Percentiles rank a stretch among this genome's conserved stretches.
phyloP scores from a whole-genome alignment of 1,284 basidiomycete genomes.

The Ceratobasidium sp. region DNA sequence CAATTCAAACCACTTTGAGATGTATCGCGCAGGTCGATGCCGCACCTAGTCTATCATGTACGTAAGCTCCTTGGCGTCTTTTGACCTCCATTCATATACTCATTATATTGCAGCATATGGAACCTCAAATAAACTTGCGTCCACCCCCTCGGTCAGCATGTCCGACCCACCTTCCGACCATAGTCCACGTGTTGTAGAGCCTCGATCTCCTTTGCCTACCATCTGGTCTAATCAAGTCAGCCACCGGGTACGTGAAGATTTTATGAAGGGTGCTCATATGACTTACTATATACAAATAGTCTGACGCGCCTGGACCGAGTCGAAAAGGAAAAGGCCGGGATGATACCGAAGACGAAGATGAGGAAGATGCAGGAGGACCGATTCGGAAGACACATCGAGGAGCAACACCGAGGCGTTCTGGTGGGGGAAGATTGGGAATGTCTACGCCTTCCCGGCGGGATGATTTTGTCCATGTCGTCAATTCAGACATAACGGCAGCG shows the following conservation, averaged over 20 bases:
- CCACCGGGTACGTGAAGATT: background rate
- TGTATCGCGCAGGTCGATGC: slow-evolving; percentile 33
- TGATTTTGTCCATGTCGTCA: background rate
- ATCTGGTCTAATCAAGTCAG: background rate
- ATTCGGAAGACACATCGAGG: slow-evolving; percentile 33
- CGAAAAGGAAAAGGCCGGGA: slow-evolving; percentile 33
- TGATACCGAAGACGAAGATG: slow-evolving; percentile 30
- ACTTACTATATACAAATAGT: background rate
- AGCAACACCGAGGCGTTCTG: slow-evolving; percentile 12
- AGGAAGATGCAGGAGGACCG: background rate
- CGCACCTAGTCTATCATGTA: slow-evolving; percentile 17
- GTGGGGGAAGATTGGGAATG: background rate
- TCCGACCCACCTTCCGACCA: slow-evolving; percentile 11
- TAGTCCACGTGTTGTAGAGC: background rate
- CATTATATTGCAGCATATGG: slow-evolving; percentile 5
- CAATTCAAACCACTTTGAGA: slow-evolving; percentile 12
- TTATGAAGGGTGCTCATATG: background rate
- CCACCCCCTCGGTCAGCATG: slow-evolving; percentile 22
- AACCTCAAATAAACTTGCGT: background rate
- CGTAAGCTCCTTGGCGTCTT: background rate
- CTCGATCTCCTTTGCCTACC: background rate
- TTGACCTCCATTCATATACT: background rate
- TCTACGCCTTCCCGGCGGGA: too few species aligned
- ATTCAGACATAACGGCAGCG: slow-evolving; percentile 19
- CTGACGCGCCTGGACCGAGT: background rate